Evolutionary conservation across 2,329 filamentous ascomycete genomes (phyloP), one percentile per base, ranked within the genome.

Genomic region (Curvularia spicifera): DNA sequence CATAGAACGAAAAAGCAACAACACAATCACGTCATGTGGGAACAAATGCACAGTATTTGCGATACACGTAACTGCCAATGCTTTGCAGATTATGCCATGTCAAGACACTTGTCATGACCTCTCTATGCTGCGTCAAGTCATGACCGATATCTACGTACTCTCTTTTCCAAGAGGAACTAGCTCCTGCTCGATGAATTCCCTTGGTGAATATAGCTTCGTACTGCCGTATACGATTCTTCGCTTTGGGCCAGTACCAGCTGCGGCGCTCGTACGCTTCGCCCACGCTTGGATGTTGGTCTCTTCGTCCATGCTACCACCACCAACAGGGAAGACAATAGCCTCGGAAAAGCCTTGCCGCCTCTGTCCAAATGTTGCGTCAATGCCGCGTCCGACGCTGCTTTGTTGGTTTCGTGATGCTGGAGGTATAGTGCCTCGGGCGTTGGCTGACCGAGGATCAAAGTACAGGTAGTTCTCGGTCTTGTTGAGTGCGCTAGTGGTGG

Each of bases 401-500:
- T 78, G 75, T 59, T 79, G 76, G 42, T 74, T 76, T 44, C 77
- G 72, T 8, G 72, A 67, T 0, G 90, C 89, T 4, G 92, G 90
- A 13, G 93, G 93, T 84, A 97, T 91, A 3, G 90, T 96, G 24
- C 95, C 95, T 45, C 95, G 87, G 0, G 95, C 95, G 72, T 97
- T 97, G 29, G 94, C 91, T 63, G 91, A 96, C 51, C 94, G 87
- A 0, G 95, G 95, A 74, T 99, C 96, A 75, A 97, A 99, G 82
- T 97, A 99, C 29, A 98, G 86, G 72, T 97, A 99, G 70, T 91
- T 89, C 75, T 99, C 95, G 1, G 95, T 98, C 81, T 97, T 98
- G 60, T 92, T 90, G 65, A 99, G 95, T 26, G 95, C 95, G 26
- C 90, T 94, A 5, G 91, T 94, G 4, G 91, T 92, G 3, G 95